A percentile compares a stretch with the other conserved stretches of the same genome.
Conservation (phyloP, 2,329 filamentous ascomycete species). For the Daldinia sp. region DNA sequence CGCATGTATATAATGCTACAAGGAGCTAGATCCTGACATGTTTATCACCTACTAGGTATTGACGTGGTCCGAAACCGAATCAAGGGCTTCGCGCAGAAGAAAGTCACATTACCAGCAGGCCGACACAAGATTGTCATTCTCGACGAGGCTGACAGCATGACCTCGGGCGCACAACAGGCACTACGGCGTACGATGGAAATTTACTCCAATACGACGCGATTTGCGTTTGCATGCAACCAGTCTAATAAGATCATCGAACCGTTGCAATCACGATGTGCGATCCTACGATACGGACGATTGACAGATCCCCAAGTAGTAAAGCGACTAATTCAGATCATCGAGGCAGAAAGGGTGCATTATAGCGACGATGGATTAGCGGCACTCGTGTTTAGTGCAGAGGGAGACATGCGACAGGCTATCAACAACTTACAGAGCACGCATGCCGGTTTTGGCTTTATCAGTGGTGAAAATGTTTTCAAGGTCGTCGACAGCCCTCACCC, state of each 20-base stretch:
- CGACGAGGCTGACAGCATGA: conserved; percentile 99
- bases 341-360: conserved; percentile 88
- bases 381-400: conserved; percentile 96
- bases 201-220: conserved; percentile 93
- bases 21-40: conserved; percentile 2
- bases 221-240: conserved; percentile 98
- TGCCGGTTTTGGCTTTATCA: conserved; percentile 96
- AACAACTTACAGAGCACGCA: conserved; percentile 96
- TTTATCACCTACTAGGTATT: conserved; percentile 68
- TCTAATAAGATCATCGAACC: conserved; percentile 99
- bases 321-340: conserved; percentile 88
- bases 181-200: conserved; percentile 98
- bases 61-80: conserved; percentile 97
- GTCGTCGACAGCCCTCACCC: conserved; percentile 97
- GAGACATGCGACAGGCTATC: conserved; percentile 98
- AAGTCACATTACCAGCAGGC: conserved; percentile 90
- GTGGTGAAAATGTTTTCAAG: conserved; percentile 95
- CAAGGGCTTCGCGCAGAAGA: conserved; percentile 98
- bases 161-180: conserved; percentile 93
- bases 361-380: conserved; percentile 94
- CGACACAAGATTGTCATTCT: conserved; percentile 97
- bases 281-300: conserved; percentile 89
- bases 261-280: conserved; percentile 95
- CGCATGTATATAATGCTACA: too few species aligned
- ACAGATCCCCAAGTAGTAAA: conserved; percentile 94